A percentile compares a stretch with the other conserved stretches of the same genome.
These are phyloP conservation scores for Tillandsia leiboldiana DNA, from an alignment of 176 grass and related monocot genomes.

Conservation along the genomic window DNA sequence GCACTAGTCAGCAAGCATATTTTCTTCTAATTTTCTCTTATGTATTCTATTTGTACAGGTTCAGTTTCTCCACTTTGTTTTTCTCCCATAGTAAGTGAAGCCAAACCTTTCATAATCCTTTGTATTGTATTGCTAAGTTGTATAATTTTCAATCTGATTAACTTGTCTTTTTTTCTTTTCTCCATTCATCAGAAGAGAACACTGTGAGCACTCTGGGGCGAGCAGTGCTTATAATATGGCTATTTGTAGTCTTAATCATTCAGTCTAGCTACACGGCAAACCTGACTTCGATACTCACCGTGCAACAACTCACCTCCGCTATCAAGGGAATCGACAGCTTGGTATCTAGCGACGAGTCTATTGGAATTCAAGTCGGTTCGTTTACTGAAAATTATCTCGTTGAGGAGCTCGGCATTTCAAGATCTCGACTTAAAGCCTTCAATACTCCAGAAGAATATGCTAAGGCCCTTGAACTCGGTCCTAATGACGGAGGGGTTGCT, in stretches of 20 bases:
- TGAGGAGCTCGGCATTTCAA: constrained; percentile 47
- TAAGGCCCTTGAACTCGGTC: constrained; percentile 46
- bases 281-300: constrained; percentile 77
- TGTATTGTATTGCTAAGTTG: not conserved
- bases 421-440: constrained; percentile 48
- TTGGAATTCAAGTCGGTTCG: constrained; percentile 60
- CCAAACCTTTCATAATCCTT: constrained; percentile 6
- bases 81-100: constrained; percentile 77
- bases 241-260: constrained; percentile 83
- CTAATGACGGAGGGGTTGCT: constrained; percentile 46
- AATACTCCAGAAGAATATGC: constrained; percentile 33
- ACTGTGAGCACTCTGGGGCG: constrained; percentile 60
- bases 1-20: too few relatives aligned
- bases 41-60: constrained; percentile 34
- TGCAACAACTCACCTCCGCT: constrained; percentile 66
- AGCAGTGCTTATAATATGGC: constrained; percentile 68
- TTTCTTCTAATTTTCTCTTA: not conserved
- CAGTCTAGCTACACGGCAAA: constrained; percentile 81
- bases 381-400: constrained; percentile 60
- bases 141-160: not conserved
- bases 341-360: constrained; percentile 43
- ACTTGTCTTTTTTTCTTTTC: constrained; percentile 4
- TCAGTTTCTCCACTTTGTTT: constrained; percentile 89
- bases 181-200: constrained; percentile 40
- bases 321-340: constrained; percentile 63